Evolutionary conservation across 441 rosid genomes (phyloP), one percentile per base, ranked within the genome.

Genomic region (Dalechampia spathulata): DNA sequence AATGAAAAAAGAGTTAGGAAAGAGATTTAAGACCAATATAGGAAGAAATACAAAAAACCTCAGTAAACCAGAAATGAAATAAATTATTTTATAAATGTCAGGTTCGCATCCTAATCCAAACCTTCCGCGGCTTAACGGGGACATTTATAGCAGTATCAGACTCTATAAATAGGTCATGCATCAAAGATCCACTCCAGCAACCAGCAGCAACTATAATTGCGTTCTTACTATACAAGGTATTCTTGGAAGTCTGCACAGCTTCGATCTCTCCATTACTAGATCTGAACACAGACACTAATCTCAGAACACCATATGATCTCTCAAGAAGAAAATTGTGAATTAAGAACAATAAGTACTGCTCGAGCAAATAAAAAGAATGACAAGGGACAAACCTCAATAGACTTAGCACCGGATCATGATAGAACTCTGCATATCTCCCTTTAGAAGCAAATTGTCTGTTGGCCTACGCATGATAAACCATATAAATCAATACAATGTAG

Each of bases 111-210:
- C 26, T 49, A 45, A 34, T 54, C 44, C 72, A 15, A 44, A 88
- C 96, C 96, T 91, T 91, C 20, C 98, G 80, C 63, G 98, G 98
- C 73, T 77, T 83, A 52, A 91, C 87, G 63, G 90, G 96, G 57
- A 88, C 71, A 15, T 77, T 75, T 57, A 82, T 37, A 5, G 62
- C 41, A 26, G 76, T 57, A 57, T 79, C 68, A 63, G 73, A 73
- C 36, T 75, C 86, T 64, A 67, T 77, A 57, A 85, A 66, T 55
- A 86, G 57, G 34, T 81, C 76, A 53, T 64, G 73, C 79, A 76
- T 78, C 72, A 88, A 61, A 74, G 87, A 72, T 14, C 93, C 89
- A 76, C 85, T 87, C 98, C 96, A 91, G 78, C 85, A 78, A 77
- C 96, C 98, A 65, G 98, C 83, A 38, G 98, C 95, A 66, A 91